A percentile compares a stretch with the other conserved stretches of the same genome.
Conservation (phyloP, 345 rosid species). For the Populus euphratica region DNA sequence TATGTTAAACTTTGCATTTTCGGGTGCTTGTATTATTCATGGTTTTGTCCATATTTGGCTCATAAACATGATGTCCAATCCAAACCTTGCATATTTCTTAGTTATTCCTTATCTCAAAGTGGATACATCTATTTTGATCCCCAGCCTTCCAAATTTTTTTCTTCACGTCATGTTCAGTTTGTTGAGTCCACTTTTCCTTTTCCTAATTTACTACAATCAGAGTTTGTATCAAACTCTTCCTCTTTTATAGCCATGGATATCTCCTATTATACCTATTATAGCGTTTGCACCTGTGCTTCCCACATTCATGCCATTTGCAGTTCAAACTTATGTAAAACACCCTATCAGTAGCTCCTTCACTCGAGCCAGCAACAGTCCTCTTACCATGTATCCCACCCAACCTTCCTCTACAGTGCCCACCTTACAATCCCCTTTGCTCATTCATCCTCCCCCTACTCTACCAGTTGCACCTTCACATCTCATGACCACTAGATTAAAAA, state of each 20-base stretch:
- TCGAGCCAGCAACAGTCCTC: too few relatives aligned
- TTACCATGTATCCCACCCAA: too few relatives aligned
- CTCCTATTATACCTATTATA: accelerated
- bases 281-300: neutral
- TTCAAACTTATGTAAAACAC: accelerated
- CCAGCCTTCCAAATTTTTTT: neutral
- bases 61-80: neutral
- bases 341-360: too few relatives aligned
- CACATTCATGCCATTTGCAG: neutral
- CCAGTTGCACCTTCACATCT: neutral
- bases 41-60: neutral
- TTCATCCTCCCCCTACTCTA: too few relatives aligned
- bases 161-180: neutral
- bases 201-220: too few relatives aligned
- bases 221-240: too few relatives aligned
- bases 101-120: neutral
- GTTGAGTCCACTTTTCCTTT: neutral
- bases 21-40: neutral
- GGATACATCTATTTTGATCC: neutral
- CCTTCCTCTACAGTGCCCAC: neutral
- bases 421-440: too few relatives aligned
- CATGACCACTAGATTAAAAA: neutral
- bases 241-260: accelerated
- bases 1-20: neutral
- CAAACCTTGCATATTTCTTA: neutral